Base-by-base conservation (phyloP, 192 early-diverging fungal genomes). In the Lobulomyces angularis region DNA sequence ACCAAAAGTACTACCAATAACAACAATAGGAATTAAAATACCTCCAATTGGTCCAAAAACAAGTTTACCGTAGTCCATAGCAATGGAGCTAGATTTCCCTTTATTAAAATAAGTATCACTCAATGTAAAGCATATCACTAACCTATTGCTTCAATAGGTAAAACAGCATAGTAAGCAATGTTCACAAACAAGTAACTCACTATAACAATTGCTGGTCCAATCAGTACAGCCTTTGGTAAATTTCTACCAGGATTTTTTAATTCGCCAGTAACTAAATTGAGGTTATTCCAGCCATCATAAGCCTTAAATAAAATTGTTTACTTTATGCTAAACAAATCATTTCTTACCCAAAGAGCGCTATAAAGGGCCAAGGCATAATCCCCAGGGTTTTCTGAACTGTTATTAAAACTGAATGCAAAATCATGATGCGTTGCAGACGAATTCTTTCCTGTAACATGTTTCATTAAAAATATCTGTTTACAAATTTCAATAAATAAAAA, bases 311-410 rank as follows among this genome's bases (percentile, higher is more conserved):
- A 44, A 18, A 37, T 22, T 41, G 43, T 33, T 36, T 45, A 57
- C 65, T 66, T 14, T 24, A 18, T 8, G n/a, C 41, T 33, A 6
- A n/a, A 61, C 64, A 59, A 68, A n/a, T 65, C 67, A 32, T 69
- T 65, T 29, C 68, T 67, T 1, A 65, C 67, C 67, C 64, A 69
- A 14, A 69, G 43, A 2, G 59, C 61, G 6, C 75, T 78, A 50
- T 84, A 85, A 20, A 83, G 58, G 19, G 81, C 84, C 25, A 88
- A 14, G 12, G 84, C 69, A 59, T 83, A 82, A 16, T 81, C 71
- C 2, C 81, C 78, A 11, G 67, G 51, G 31, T 54, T 74, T 12
- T 53, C 61, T 21, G 63, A 66, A 19, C 61, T 51, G 2, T 72
- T n/a, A n/a, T n/a, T n/a, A n/a, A n/a, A n/a, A n/a, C n/a, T n/a